A percentile compares a stretch with the other conserved stretches of the same genome.
Evolutionary conservation across 495 filamentous ascomycete species (phyloP).

Genomic region (Clohesyomyces aquaticus): DNA sequence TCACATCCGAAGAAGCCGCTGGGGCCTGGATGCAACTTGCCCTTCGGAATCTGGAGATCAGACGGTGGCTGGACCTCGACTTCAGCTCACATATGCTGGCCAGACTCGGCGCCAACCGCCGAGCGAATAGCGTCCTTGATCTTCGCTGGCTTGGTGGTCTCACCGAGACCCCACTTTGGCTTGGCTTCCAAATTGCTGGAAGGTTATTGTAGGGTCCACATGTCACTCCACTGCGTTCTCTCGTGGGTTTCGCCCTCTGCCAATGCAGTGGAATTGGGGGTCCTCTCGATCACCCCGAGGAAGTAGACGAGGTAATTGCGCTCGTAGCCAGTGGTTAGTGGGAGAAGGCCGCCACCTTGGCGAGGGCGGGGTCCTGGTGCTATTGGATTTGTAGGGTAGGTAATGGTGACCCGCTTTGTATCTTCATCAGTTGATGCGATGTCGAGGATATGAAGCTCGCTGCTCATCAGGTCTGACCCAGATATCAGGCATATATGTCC

Average conservation of each 20-base stretch:
- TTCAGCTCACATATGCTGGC: constrained; percentile 53
- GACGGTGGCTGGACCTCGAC: constrained; percentile 52
- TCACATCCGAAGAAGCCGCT: constrained; percentile 54
- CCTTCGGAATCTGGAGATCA: constrained; percentile 47
- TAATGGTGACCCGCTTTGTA: constrained; percentile 50
- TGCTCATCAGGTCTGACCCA: constrained; percentile 45
- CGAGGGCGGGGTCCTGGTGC: constrained; percentile 53
- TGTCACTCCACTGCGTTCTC: constrained; percentile 48
- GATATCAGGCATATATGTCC: constrained; percentile 54
- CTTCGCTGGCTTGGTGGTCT: constrained; percentile 51
- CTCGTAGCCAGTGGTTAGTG: constrained; percentile 56
- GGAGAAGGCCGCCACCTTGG: constrained; percentile 51
- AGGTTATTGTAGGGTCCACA: constrained; percentile 59
- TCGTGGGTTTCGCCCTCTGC: constrained; percentile 1
- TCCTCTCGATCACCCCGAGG: constrained; percentile 55
- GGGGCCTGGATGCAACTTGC: constrained; percentile 59
- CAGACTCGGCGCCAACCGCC: constrained; percentile 49
- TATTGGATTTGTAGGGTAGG: constrained; percentile 54
- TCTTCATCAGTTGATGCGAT: constrained; percentile 47
- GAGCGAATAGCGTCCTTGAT: constrained; percentile 56
- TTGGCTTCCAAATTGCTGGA: constrained; percentile 36
- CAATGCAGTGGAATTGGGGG: too few relatives aligned
- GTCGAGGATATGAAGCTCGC: constrained; percentile 51
- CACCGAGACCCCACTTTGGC: constrained; percentile 1
- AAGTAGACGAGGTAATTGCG: constrained; percentile 58